A percentile compares a stretch with the other conserved stretches of the same genome.
These are phyloP conservation scores for Chlamydomonas schloesseri DNA, from an alignment of 139 green algal genomes.

Conservation along the genomic window DNA sequence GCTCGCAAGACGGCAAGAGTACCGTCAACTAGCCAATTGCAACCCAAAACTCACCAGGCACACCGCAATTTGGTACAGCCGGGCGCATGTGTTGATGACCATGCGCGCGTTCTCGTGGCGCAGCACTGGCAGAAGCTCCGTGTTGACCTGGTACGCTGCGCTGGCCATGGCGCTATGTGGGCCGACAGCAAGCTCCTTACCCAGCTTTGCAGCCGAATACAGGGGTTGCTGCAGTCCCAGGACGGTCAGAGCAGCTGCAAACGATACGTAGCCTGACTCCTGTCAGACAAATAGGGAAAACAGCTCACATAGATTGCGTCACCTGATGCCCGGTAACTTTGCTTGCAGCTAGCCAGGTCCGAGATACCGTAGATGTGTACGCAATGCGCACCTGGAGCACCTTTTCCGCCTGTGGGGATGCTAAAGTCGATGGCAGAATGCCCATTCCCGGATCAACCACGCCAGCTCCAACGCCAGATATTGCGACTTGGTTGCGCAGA, in stretches of 20 bases:
- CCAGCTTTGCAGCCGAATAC: background rate
- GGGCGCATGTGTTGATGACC: slow-evolving; percentile 12
- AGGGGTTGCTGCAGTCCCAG: slow-evolving; percentile 1
- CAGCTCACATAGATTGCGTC: too few species aligned
- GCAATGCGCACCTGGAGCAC: background rate
- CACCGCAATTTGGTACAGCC: slow-evolving; percentile 20
- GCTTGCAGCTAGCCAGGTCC: too few species aligned
- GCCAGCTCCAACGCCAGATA: too few species aligned
- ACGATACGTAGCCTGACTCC: slow-evolving; percentile 5
- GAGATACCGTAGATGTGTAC: too few species aligned
- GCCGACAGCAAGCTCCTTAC: background rate
- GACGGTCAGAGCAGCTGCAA: background rate
- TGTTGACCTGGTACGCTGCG: slow-evolving; percentile 14
- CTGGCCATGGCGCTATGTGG: slow-evolving; percentile 7
- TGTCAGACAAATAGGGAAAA: too few species aligned
- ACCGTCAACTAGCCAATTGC: too few species aligned
- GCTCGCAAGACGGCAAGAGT: background rate
- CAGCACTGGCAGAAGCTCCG: slow-evolving; percentile 13
- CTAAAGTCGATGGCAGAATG: too few species aligned
- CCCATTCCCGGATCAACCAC: too few species aligned
- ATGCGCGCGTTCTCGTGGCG: slow-evolving; percentile 31
- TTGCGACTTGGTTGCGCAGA: background rate
- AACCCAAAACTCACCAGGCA: slow-evolving; percentile 3
- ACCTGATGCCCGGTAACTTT: too few species aligned
- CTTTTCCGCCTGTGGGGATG: background rate